These are phyloP conservation scores for Roridomyces roridus DNA, from an alignment of 768 basidiomycete genomes.

Conservation along the genomic window DNA sequence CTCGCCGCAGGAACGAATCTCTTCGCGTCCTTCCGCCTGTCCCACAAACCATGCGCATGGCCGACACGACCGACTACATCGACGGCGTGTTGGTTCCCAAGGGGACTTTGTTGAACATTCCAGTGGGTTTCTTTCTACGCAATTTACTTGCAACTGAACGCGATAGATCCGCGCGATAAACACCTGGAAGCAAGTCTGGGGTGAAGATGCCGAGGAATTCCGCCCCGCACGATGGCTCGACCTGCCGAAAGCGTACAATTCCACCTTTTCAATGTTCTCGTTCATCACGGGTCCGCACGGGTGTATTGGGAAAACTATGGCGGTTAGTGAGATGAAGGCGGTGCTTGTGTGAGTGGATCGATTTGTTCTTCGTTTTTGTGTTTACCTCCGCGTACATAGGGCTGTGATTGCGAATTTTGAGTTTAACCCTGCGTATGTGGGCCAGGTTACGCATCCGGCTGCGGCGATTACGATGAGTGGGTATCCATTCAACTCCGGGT, in stretches of 20 bases:
- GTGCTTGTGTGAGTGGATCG: slow-evolving; percentile 40
- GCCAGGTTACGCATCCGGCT: slow-evolving; percentile 46
- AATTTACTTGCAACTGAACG: neutral
- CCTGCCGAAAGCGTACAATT: slow-evolving; percentile 41
- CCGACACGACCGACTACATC: slow-evolving; percentile 44
- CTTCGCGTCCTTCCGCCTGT: slow-evolving; percentile 48
- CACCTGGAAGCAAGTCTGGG: slow-evolving; percentile 56
- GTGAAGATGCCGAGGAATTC: slow-evolving; percentile 57
- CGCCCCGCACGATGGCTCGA: slow-evolving; percentile 53
- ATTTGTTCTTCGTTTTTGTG: neutral
- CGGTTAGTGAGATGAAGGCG: slow-evolving; percentile 54
- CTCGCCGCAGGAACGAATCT: slow-evolving; percentile 47
- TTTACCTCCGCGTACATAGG: slow-evolving; percentile 23
- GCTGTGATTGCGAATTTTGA: slow-evolving; percentile 48
- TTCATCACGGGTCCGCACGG: slow-evolving; percentile 53
- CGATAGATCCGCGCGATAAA: slow-evolving; percentile 54
- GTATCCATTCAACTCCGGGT: slow-evolving; percentile 15
- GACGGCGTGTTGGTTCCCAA: slow-evolving; percentile 23
- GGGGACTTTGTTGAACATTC: slow-evolving; percentile 41
- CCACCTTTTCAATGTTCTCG: slow-evolving; percentile 44
- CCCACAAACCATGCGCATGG: slow-evolving; percentile 44
- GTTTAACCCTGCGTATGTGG: slow-evolving; percentile 48
- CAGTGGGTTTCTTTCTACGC: slow-evolving; percentile 9
- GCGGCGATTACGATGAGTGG: slow-evolving; percentile 56
- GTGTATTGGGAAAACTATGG: slow-evolving; percentile 56